Conservation (phyloP, 2,329 filamentous ascomycete genomes). For the Apiospora koreana region DNA sequence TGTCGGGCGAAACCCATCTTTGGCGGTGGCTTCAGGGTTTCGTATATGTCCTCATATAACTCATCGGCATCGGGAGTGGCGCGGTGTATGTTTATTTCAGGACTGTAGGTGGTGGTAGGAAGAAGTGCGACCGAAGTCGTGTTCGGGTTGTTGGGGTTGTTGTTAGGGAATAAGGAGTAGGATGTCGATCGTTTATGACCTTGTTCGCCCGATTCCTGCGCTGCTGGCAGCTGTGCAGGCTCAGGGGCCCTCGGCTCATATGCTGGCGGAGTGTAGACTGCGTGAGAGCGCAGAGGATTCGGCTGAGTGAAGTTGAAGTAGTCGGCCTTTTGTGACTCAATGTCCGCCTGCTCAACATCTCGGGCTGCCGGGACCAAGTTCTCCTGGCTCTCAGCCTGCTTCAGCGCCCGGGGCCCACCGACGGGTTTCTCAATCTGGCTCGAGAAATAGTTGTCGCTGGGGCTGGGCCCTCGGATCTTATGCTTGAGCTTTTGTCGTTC, state of each 20-base stretch:
- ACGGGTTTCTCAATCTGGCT: constrained; percentile 38
- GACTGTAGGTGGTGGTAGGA: constrained; percentile 50
- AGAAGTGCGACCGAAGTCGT: constrained; percentile 40
- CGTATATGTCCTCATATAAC: constrained; percentile 19
- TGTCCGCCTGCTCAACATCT: constrained; percentile 32
- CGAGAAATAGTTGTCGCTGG: constrained; percentile 29
- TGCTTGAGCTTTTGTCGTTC: constrained; percentile 46
- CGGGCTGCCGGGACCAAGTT: constrained; percentile 35
- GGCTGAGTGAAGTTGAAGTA: constrained; percentile 24
- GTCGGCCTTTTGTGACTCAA: constrained; percentile 23
- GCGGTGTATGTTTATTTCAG: constrained; percentile 22
- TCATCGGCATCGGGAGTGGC: constrained; percentile 16
- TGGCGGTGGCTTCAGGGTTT: constrained; percentile 43
- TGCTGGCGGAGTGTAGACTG: constrained; percentile 25
- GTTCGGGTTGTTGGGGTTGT: constrained; percentile 28
- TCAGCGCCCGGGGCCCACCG: constrained; percentile 28
- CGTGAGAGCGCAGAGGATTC: constrained; percentile 38
- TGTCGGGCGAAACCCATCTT: constrained; percentile 46
- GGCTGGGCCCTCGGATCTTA: constrained; percentile 23
- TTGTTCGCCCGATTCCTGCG: constrained; percentile 26
- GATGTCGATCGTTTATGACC: constrained; percentile 30
- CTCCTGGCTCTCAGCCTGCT: constrained; percentile 36
- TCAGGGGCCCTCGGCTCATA: constrained; percentile 25
- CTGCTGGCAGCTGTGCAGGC: constrained; percentile 30
- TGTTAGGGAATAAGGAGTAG: constrained; percentile 42